A percentile compares a stretch with the other conserved stretches of the same genome.
Evolutionary conservation across 352 stramenopile species (phyloP).

Genomic region (Aphanomyces invadans): DNA sequence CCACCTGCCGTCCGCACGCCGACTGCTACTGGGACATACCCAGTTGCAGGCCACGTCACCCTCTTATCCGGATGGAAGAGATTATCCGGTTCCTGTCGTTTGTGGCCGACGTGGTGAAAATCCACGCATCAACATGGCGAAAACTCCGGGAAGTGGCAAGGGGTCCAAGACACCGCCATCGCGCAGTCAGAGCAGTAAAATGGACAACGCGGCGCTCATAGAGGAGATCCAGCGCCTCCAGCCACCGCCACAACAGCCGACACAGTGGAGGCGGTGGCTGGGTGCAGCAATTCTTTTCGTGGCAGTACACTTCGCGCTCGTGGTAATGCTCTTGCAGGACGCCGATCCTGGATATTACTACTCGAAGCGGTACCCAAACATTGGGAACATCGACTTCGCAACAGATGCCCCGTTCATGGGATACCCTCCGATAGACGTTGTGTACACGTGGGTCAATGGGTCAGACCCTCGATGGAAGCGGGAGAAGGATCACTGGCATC

Average conservation of each 20-base stretch:
- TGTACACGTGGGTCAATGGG: conserved; percentile 96
- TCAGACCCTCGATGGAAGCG: conserved; percentile 89
- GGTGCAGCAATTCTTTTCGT: not conserved
- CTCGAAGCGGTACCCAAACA: conserved; percentile 38
- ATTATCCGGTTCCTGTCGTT: not conserved
- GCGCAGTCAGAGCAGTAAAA: not conserved
- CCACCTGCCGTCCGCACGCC: too few relatives aligned
- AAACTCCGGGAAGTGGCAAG: not conserved
- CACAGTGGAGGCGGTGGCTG: not conserved
- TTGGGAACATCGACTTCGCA: conserved; percentile 41
- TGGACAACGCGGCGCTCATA: not conserved
- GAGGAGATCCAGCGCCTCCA: not conserved
- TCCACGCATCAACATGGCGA: not conserved
- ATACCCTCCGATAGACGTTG: conserved; percentile 88
- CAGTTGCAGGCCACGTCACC: too few relatives aligned
- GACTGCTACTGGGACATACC: too few relatives aligned
- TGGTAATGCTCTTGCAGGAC: conserved; percentile 3
- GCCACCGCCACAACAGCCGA: not conserved
- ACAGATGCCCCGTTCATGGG: conserved; percentile 37
- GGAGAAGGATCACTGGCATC: conserved; percentile 84
- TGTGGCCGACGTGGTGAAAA: not conserved
- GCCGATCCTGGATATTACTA: conserved; percentile 15
- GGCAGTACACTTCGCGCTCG: not conserved
- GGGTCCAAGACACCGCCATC: not conserved
- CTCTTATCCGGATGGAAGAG: too few relatives aligned